phyloP scores from a whole-genome alignment of 176 grass and related monocot genomes.

The Ensete ventricosum region DNA sequence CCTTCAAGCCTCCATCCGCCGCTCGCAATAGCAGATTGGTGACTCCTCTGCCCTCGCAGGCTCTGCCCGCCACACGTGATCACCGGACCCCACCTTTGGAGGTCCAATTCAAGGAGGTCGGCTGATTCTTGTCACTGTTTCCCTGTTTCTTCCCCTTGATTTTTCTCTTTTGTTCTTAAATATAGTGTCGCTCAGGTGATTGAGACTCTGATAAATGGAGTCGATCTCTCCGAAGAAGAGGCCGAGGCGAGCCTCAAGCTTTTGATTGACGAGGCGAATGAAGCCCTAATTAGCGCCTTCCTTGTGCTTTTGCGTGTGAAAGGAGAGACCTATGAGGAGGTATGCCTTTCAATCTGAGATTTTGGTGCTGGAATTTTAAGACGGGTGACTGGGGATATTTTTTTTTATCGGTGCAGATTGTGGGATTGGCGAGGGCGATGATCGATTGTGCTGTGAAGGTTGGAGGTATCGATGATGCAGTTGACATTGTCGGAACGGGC shows the following conservation, averaged over 20 bases:
- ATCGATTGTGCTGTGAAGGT: constrained; percentile 48
- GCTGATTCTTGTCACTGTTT: neutral
- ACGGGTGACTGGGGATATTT: neutral
- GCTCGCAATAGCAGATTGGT: neutral
- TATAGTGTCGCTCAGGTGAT: constrained; percentile 33
- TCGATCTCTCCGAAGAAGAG: constrained; percentile 72
- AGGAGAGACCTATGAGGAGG: constrained; percentile 95
- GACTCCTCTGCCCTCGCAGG: neutral
- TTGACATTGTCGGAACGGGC: constrained; percentile 92
- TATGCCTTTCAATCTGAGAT: neutral
- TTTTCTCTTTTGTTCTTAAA: neutral
- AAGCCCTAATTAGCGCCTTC: constrained; percentile 80
- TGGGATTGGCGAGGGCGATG: constrained; percentile 83
- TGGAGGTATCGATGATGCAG: constrained; percentile 50
- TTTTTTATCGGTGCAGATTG: constrained; percentile 38
- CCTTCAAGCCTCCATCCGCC: neutral
- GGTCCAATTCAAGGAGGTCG: constrained; percentile 3
- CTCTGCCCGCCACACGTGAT: neutral
- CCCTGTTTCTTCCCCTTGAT: too few species aligned
- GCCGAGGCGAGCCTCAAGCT: constrained; percentile 63
- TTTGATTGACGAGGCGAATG: constrained; percentile 49
- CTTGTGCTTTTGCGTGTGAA: constrained; percentile 88
- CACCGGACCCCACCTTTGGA: neutral
- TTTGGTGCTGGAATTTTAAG: neutral
- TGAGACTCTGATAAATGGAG: constrained; percentile 52